Base-by-base conservation (phyloP, 768 basidiomycete species). In the Amanita inopinata region DNA sequence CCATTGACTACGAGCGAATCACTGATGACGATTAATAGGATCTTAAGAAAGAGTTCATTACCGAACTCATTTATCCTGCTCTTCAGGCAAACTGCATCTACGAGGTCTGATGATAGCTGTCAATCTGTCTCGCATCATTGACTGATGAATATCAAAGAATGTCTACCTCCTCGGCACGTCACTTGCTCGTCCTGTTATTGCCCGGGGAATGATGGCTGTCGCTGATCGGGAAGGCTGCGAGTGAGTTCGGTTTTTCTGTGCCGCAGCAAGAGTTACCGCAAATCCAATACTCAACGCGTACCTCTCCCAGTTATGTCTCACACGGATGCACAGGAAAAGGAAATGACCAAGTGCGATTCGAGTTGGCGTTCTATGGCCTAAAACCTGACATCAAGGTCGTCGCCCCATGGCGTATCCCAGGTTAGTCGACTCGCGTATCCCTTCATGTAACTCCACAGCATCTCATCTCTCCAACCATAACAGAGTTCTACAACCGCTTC, bases 291-390 rank as follows among this genome's bases (percentile, higher is more conserved):
- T n/a, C n/a, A n/a, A n/a, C n/a, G n/a, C n/a, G n/a, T n/a, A n/a
- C 18, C 30, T 25, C 33, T 37, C 27, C 8, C 39, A 94, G 92
- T 62, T 99, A 75, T 58, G 94, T 98, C 49, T 80, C 94, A 18
- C 96, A 98, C 64, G 96, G 96, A 18, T 99, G 96, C 74, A 99
- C 96, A 38, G 96, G 96, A 40, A 99, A 99, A 71, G 96, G 96
- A 40, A 99, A 99, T 62, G 96, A 99, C 63, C 96, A 99, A 66
- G 96, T 99, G 54, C 89, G 96, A 47, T 99, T 98, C 62, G 96
- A 99, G 59, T 81, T 98, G 43, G 92, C 96, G 0, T 99, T 99
- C 70, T 99, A 98, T 63, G 96, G 91, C 43, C 76, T 99, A 49
- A 92, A 96, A 61, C 93, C 96, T 33, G 87, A 92, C 53, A 97